Base-by-base conservation (phyloP, 345 rosid genomes). In the Ceriops tagal region DNA sequence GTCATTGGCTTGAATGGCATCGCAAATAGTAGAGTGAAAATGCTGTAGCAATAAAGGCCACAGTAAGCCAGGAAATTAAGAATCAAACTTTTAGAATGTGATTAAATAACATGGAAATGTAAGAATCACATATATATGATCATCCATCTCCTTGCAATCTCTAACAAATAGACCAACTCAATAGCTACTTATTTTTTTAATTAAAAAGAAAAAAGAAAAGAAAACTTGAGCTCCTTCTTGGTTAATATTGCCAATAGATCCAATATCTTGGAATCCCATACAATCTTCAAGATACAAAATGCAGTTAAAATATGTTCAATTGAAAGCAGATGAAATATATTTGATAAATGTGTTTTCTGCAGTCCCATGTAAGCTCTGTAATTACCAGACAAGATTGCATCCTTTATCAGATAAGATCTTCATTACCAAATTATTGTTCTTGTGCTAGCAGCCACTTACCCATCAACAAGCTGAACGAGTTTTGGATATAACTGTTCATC, bases 401-500 rank as follows among this genome's bases (percentile, higher is more conserved):
- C 21, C 22, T 35, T 60, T 37, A 34, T n/a, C 64, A 28, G 31
- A 20, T 6, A 51, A 24, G 61, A 37, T 34, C 20, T 22, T 21
- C 61, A 22, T 21, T 47, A 4, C 4, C 1, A 22, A n/a, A 1
- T 49, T 39, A 31, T 64, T 30, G 2, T 21, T 27, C 28, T 26
- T 19, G 35, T 55, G 24, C 16, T 32, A 49, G 53, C 2, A 13
- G 64, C 67, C 73, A 85, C 98, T 82, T 90, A 95, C 99, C 84
- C 92, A 21, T 87, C 85, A 6, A 92, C 97, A 66, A 95, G 96
- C 71, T 86, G 80, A 63, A 88, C 83, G 21, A 95, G 98, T 82
- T 86, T 92, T 35, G 91, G 80, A 78, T 90, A 90, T 62, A 95
- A 77, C 68, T 83, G 99, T 68, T 92, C 89, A 62, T 95, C 99